Evolutionary conservation across 768 basidiomycete species (phyloP), one percentile per base, ranked within the genome.

Genomic region (Collybia mongolica): DNA sequence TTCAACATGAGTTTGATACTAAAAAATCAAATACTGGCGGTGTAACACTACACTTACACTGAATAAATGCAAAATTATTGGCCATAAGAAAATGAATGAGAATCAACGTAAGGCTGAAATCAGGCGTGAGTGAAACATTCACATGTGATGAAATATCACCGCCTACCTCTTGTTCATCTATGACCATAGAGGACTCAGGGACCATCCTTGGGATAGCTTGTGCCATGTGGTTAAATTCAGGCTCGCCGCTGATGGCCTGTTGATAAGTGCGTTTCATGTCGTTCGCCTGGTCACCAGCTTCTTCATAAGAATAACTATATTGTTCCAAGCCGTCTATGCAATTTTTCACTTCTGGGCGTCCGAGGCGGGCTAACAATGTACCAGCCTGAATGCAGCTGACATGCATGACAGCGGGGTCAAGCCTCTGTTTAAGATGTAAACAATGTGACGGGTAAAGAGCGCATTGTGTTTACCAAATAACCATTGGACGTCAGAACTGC

Each of bases 391-490:
- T 90, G 63, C 90, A 85, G 56, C 85, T 83, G 60, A 90, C 88
- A 53, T 91, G 88, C 80, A 97, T 90, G 37, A 93, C 88, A 3
- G 93, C 91, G 24, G 90, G 90, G 65, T 91, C 91, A 49, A 91
- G 76, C 63, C 84, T 81, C 83, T 88, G 57, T 38, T 39, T 35
- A 28, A 46, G 17, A 59, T 44, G 14, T 49, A 6, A 49, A 17
- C n/a, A 15, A 35, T 40, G 19, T 22, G 18, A 39, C 19, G 24
- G 15, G 44, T 18, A 43, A 43, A 9, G 19, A 43, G 42, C 24
- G 42, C 64, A 55, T 47, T 3, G 59, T 20, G 66, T 76, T 52
- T 63, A 89, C 87, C 69, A 98, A 70, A 66, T 98, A 98, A 22
- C 89, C 90, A 64, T 95, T 93, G 17, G 86, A 79, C 17, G 87